Conservation (phyloP, 306 rosid genomes). For the Biancaea sappan region DNA sequence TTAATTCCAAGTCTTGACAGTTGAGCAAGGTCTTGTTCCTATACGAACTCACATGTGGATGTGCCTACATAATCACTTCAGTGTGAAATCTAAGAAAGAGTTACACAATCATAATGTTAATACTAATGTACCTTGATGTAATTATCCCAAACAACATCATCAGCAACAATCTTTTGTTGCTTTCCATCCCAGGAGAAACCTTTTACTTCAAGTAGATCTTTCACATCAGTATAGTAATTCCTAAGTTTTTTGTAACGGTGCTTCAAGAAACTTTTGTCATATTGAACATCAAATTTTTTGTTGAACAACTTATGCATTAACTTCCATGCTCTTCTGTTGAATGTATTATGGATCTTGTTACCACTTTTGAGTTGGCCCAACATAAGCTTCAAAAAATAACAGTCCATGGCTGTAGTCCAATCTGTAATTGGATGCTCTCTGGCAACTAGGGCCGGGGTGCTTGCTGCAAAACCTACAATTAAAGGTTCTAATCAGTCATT, state of each 20-base stretch:
- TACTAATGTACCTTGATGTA: constrained; percentile 46
- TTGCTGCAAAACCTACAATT: constrained; percentile 40
- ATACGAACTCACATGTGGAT: constrained; percentile 47
- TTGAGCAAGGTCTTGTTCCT: constrained; percentile 50
- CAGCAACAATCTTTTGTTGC: constrained; percentile 52
- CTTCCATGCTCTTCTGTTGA: constrained; percentile 55
- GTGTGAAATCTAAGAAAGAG: constrained; percentile 27
- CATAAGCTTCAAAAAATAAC: constrained; percentile 58
- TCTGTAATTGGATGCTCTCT: constrained; percentile 38
- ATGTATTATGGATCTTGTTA: constrained; percentile 31
- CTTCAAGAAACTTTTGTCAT: constrained; percentile 47
- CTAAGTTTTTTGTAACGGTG: constrained; percentile 43
- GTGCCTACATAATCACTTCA: constrained; percentile 50
- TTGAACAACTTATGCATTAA: constrained; percentile 50
- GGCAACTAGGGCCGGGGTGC: constrained; percentile 27
- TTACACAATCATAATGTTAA: constrained; percentile 2
- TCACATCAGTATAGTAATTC: constrained; percentile 46
- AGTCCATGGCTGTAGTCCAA: constrained; percentile 52
- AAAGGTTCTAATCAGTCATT: neutral
- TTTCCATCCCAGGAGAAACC: constrained; percentile 61
- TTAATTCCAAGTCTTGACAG: constrained; percentile 49
- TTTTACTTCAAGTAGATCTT: constrained; percentile 41
- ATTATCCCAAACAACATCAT: constrained; percentile 49
- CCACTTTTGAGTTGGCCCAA: constrained; percentile 50
- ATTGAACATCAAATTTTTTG: constrained; percentile 42